A percentile compares a stretch with the other conserved stretches of the same genome.
Evolutionary conservation across 345 rosid species (phyloP).

Genomic region (Eucalyptus pauciflora): DNA sequence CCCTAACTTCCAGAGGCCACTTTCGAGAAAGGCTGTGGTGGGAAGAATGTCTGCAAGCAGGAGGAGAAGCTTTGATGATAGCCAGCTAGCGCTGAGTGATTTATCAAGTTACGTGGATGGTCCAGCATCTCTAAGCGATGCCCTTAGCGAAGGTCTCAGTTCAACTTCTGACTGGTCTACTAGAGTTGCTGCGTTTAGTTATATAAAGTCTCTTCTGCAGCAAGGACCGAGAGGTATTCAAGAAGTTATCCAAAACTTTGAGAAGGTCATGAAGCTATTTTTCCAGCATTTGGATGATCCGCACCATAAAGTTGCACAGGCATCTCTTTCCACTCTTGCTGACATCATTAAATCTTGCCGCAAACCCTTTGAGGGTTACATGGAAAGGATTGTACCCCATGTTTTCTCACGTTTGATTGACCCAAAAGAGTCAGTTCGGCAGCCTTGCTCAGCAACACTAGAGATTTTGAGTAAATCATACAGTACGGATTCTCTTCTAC

Average conservation of each 20-base stretch:
- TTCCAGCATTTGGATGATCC: slow-evolving; percentile 99
- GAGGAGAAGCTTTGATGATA: slow-evolving; percentile 86
- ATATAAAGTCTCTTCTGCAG: slow-evolving; percentile 72
- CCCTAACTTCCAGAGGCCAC: slow-evolving; percentile 98
- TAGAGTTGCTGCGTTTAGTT: slow-evolving; percentile 89
- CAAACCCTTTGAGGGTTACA: slow-evolving; percentile 96
- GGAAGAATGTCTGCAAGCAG: slow-evolving; percentile 77
- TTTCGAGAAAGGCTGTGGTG: slow-evolving; percentile 70
- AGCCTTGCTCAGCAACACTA: slow-evolving; percentile 85
- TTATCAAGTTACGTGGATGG: slow-evolving; percentile 69
- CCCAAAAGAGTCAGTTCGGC: slow-evolving; percentile 96
- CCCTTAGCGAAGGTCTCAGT: slow-evolving; percentile 81
- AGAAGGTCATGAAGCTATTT: slow-evolving; percentile 97
- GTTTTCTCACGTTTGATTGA: slow-evolving; percentile 94
- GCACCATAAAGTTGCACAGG: slow-evolving; percentile 99
- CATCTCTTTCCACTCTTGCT: slow-evolving; percentile 92
- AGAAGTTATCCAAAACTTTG: slow-evolving; percentile 87
- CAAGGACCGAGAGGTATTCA: slow-evolving; percentile 93
- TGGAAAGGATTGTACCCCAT: slow-evolving; percentile 94
- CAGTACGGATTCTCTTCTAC: slow-evolving; percentile 79
- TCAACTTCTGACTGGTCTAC: slow-evolving; percentile 97
- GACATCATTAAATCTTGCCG: slow-evolving; percentile 92
- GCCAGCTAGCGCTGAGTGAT: slow-evolving; percentile 70
- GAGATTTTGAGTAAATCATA: slow-evolving; percentile 92
- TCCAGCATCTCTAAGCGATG: slow-evolving; percentile 85